Evolutionary conservation across 306 rosid species (phyloP), one percentile per base, ranked within the genome.

Genomic region (Corylus americana): DNA sequence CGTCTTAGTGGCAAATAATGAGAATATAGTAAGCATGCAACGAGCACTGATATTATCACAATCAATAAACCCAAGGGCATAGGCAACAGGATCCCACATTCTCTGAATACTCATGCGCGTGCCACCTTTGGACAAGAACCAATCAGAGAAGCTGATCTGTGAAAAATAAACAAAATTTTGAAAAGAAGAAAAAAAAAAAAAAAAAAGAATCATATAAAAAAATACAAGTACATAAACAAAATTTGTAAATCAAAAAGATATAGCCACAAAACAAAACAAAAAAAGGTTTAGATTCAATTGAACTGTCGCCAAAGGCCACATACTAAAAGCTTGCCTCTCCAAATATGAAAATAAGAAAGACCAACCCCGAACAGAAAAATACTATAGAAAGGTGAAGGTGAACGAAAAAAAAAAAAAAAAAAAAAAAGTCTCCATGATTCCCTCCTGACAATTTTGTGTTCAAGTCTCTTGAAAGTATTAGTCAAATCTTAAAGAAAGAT

Each of bases 31-130:
- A 51, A 95, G 99, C 99, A 95, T 95, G 83, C 99, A 95, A 66
- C 99, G 98, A 53, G 99, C 99, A 68, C 99, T 95, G 55, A 95
- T 95, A 82, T 93, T 93, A 85, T 95, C 99, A 81, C 97, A 95
- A 86, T 95, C 98, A 74, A 95, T 95, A 86, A 95, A 95, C 61
- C 98, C 98, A 82, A 95, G 98, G 79, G 98, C 98, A 86, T 91
- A 95, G 27, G 98, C 98, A 83, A 95, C 98, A 45, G 98, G 98
- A 81, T 95, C 97, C 98, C 98, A 95, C 99, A 95, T 89, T 84
- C 87, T 88, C 50, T 83, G 84, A 67, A 95, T 89, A 78, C 99
- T 95, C 64, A n/a, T 77, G 4, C 99, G 97, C 5, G 98, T 93
- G 85, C 99, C 99, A 82, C 98, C 99, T 90, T 95, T 95, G 70